Base-by-base conservation (phyloP, 768 basidiomycete genomes). In the Phlebiopsis flavidoalba region DNA sequence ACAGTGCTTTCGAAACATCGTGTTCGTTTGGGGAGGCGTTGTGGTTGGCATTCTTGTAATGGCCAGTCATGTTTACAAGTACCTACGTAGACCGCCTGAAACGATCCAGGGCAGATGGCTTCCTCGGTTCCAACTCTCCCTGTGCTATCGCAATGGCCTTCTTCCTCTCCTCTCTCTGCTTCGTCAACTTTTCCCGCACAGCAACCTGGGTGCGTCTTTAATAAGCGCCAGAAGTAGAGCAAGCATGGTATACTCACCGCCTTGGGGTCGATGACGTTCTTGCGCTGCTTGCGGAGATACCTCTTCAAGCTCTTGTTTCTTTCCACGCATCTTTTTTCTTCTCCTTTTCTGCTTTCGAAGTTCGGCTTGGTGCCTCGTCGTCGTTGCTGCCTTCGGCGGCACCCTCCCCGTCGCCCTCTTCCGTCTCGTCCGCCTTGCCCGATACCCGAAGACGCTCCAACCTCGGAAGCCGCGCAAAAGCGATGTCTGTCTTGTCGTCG, bases 231-330 rank as follows among this genome's bases (percentile, higher is more conserved):
- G 40, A 10, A 72, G 35, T 73, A 64, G 22, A 70, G 66, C 75
- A 3, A 40, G 51, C n/a, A 26, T 8, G 12, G 15, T 17, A 21
- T 50, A 76, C 82, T 58, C 58, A 91, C 89, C 22, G 83, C 80
- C 22, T 82, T 80, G 22, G 93, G 92, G 71, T 98, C 95, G 63
- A 98, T 84, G 52, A 98, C 91, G 68, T 98, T 97, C 79, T 95
- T 94, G 71, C 93, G 85, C 73, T 96, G 91, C 77, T 95, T 97
- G 67, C 91, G 82, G 63, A 97, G 72, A 72, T 85, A 90, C 78
- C 93, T 79, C 73, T 94, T 96, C 70, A 95, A 70, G 71, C 85
- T 89, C 80, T 93, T 94, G 24, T 84, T n/a, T 85, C 71, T 88
- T 94, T 15, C 95, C 94, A 36, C 93, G 83, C 88, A 91, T 93